A percentile compares a stretch with the other conserved stretches of the same genome.
Evolutionary conservation across 2,329 filamentous ascomycete genomes (phyloP).

Genomic region (Colletotrichum aenigma): DNA sequence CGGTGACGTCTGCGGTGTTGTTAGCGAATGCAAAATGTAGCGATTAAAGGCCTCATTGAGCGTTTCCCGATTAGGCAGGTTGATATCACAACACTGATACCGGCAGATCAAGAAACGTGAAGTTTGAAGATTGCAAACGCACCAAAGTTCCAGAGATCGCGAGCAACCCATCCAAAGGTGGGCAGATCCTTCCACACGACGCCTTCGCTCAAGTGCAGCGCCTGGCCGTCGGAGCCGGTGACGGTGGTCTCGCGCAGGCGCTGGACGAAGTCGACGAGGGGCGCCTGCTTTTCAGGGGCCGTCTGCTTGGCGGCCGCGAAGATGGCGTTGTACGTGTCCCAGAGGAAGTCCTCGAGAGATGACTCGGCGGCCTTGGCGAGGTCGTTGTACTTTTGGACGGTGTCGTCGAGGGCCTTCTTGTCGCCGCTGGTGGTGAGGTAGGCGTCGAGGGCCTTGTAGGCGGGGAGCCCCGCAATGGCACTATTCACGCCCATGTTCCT

Average conservation of each 20-base stretch:
- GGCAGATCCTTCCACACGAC: conserved; percentile 32
- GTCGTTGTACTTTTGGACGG: conserved; percentile 16
- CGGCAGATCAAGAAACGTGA: background rate
- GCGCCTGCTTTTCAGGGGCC: conserved; percentile 21
- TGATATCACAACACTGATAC: background rate
- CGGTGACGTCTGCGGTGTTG: conserved; percentile 13
- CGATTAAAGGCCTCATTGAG: background rate
- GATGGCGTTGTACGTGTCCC: conserved; percentile 23
- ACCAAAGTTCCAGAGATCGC: conserved; percentile 33
- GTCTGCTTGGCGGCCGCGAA: conserved; percentile 26
- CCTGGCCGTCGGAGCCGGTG: conserved; percentile 19
- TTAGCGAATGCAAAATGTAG: background rate
- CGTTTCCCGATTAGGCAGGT: background rate
- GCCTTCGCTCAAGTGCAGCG: conserved; percentile 21
- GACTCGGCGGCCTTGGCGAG: conserved; percentile 1
- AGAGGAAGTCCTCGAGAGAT: conserved; percentile 22
- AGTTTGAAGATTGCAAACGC: background rate
- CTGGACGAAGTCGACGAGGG: conserved; percentile 25
- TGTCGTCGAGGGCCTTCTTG: background rate
- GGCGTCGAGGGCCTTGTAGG: conserved; percentile 7
- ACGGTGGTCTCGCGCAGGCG: conserved; percentile 21
- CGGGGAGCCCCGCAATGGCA: background rate
- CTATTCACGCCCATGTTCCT: background rate
- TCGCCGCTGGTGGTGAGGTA: background rate
- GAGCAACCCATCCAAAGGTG: conserved; percentile 26